These are phyloP conservation scores for Avena atlantica DNA, from an alignment of 176 grass and related monocot genomes.

Conservation along the genomic window DNA sequence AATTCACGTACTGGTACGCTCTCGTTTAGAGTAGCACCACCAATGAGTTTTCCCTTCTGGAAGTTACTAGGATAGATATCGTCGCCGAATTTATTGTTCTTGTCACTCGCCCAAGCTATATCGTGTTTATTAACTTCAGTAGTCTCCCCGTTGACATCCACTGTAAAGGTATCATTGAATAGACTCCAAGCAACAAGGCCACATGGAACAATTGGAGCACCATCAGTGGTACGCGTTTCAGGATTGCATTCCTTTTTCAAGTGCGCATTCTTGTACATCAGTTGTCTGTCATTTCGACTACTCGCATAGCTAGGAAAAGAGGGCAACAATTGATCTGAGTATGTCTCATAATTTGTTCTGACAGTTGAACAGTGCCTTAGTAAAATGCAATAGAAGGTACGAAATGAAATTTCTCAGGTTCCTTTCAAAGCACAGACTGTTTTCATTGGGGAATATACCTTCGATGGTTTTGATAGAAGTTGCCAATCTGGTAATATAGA, in stretches of 20 bases:
- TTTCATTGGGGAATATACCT: constrained; percentile 50
- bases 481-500: constrained; percentile 81
- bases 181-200: constrained; percentile 94
- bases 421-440: not conserved
- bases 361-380: not conserved
- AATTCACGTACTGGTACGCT: constrained; percentile 79
- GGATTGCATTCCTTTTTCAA: constrained; percentile 63
- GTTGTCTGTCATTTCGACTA: constrained; percentile 86
- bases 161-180: constrained; percentile 84
- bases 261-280: constrained; percentile 44
- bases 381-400: not conserved
- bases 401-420: not conserved
- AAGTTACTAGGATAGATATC: constrained; percentile 96
- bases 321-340: not conserved
- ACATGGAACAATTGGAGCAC: constrained; percentile 78
- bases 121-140: constrained; percentile 80
- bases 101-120: constrained; percentile 91
- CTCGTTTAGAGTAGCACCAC: constrained; percentile 74
- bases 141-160: constrained; percentile 54
- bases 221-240: constrained; percentile 53
- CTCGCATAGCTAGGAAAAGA: constrained; percentile 74
- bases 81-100: constrained; percentile 71
- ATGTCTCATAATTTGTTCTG: not conserved
- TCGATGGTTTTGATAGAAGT: constrained; percentile 95
- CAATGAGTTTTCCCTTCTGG: constrained; percentile 68